These are phyloP conservation scores for Taiozyma onychis DNA, from an alignment of 1,139 yeast genomes.

Conservation along the genomic window DNA sequence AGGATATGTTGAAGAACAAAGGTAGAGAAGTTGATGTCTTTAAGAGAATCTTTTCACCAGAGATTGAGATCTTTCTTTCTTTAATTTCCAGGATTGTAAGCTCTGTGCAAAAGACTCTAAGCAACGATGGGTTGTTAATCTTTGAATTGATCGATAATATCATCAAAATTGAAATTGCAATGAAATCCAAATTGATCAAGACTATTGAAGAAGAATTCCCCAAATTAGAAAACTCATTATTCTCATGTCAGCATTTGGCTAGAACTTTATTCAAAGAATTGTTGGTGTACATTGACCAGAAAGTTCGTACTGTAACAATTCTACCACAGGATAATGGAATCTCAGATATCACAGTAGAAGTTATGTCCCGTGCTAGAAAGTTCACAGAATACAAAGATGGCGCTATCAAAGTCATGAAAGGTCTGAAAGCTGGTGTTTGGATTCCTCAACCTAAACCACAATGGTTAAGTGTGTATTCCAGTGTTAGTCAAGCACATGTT, in stretches of 20 bases:
- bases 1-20: slow-evolving; percentile 32
- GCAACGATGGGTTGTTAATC: slow-evolving; percentile 36
- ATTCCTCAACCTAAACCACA: slow-evolving; percentile 50
- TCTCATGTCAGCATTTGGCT: slow-evolving; percentile 26
- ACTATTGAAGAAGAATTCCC: slow-evolving; percentile 13
- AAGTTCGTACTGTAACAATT: slow-evolving; percentile 38
- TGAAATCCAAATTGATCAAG: slow-evolving; percentile 23
- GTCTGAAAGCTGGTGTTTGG: slow-evolving; percentile 62
- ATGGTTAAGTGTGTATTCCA: slow-evolving; percentile 45
- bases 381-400: slow-evolving; percentile 59
- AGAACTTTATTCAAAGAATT: slow-evolving; percentile 51
- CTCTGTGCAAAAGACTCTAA: slow-evolving; percentile 30
- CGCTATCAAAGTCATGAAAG: slow-evolving; percentile 44
- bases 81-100: slow-evolving; percentile 31
- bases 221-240: slow-evolving; percentile 12
- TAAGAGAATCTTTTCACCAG: slow-evolving; percentile 33
- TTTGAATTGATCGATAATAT: slow-evolving; percentile 41
- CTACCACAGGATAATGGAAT: slow-evolving; percentile 60
- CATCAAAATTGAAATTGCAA: slow-evolving; percentile 18
- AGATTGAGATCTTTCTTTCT: slow-evolving; percentile 31
- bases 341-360: slow-evolving; percentile 64
- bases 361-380: slow-evolving; percentile 56
- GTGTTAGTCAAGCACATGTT: slow-evolving; percentile 30
- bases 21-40: slow-evolving; percentile 35
- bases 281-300: slow-evolving; percentile 46